Base-by-base conservation (phyloP, 768 basidiomycete species). In the Paxillus rubicundulus region DNA sequence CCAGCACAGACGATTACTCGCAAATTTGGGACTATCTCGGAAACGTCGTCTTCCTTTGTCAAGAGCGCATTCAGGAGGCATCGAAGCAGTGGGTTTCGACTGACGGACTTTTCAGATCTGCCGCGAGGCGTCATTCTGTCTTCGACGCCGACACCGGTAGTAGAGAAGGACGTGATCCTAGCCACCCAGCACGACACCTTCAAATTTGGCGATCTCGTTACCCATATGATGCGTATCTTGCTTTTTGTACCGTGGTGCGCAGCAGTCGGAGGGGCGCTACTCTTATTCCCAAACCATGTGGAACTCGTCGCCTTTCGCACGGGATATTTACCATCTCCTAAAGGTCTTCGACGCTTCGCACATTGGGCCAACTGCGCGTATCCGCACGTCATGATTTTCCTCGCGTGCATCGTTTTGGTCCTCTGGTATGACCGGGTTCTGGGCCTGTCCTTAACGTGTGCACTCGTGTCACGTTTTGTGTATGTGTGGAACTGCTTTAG, bases 221-320 rank as follows among this genome's bases (percentile, higher is more conserved):
- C 38, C 27, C 9, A 45, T 14, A 1, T 54, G 1, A 40, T 69
- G 17, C 66, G 62, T 2, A 8, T 54, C 32, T 44, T 62, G 33
- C 24, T 67, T 43, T 73, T 73, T 58, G 18, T 70, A 16, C 72
- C 72, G 2, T 73, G 72, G 72, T 73, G 71, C 44, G 53, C 60
- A 30, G 57, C 60, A 21, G 72, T 73, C 34, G 72, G 72, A 32
- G 69, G 65, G 10, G 52, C 64, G 30, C 52, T 72, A 43, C 50
- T 71, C 18, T 53, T 73, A 24, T 65, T 60, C 42, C 70, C 72
- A 9, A 38, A 28, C 16, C 52, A 61, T 28, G 57, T 66, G 20
- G 68, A 66, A 24, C 36, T 39, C 38, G 57, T 72, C 53, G 50
- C 67, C 10, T 72, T 72, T 49, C 42, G 46, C 17, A 13, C 61